Evolutionary conservation across 2,329 filamentous ascomycete genomes (phyloP), one percentile per base, ranked within the genome.

Genomic region (Ascochyta lentis): DNA sequence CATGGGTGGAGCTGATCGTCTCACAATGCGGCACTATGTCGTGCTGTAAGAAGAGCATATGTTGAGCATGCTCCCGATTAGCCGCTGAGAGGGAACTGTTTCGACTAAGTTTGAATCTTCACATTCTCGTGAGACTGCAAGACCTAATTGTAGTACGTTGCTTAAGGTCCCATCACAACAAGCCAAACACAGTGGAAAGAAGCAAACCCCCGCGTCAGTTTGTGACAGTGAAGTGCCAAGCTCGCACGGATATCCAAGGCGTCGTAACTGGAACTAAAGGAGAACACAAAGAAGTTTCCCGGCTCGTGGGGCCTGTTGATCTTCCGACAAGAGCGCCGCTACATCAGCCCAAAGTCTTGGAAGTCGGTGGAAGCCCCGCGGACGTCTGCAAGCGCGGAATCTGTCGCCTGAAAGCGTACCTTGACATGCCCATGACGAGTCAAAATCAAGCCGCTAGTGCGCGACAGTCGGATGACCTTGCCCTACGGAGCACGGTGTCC

Each of bases 331-430:
- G 12, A 42, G 45, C 24, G 46, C 52, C 41, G 41, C 46, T 41
- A 42, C 29, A 41, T 46, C 41, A 47, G 53, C 42, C 51, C 19
- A 50, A 50, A 50, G 31, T 46, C 53, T 56, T 56, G 53, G 53
- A 45, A 37, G 27, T 50, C 13, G 41, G 10, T 35, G 16, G 40
- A 38, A 5, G 31, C 34, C 41, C 53, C 47, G 47, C 37, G 42
- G 53, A 50, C 53, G 42, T 16, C 35, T 49, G 41, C 42, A 50
- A 42, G 46, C 47, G 41, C 53, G 53, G 37, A 41, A 26, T 22
- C 19, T 29, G 48, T 52, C 54, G 33, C 34, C 54, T n/a, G 22
- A 47, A 50, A 48, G 47, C 42, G 53, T 37, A 35, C 47, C 42
- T 42, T 55, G 47, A 49, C 26, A 35, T 42, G 33, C 44, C 46